Base-by-base conservation (phyloP, 1,139 yeast species). In the Debaryomycetaceae sp. region DNA sequence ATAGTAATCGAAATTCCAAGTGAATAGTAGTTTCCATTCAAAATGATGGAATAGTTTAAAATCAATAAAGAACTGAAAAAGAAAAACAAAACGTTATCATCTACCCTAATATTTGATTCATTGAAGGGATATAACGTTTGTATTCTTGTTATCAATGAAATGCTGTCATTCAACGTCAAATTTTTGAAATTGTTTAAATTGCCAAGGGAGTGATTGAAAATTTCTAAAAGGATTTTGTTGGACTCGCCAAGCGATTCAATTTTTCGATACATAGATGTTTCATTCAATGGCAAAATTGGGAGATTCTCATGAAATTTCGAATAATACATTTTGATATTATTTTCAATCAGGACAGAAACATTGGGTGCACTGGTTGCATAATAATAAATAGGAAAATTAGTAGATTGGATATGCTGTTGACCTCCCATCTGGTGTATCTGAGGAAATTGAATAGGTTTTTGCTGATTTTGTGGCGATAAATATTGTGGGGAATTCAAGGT, bases 21-120 rank as follows among this genome's bases (percentile, higher is more conserved):
- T 1, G 82, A 71, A 52, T 77, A 80, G 33, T 70, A 70, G 44
- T 75, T 80, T 1, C 87, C 87, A 35, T 78, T 76, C 41, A 81
- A 61, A 3, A 81, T 61, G 14, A 81, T 67, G 2, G 79, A 61
- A 52, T 80, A 83, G 51, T 82, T 81, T 32, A 80, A 52, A 17
- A 81, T 47, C 1, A 77, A 64, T 43, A 82, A 65, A 0, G 81
- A 63, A 2, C 76, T 61, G 32, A 79, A 67, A 61, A 49, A 78
- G 41, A 53, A 67, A 37, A 56, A 51, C 58, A 70, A 49, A 53
- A 67, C 53, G 30, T 55, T 52, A 36, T 67, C 70, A 44, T 54
- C 58, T 11, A 61, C 47, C 9, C 50, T 50, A 6, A 56, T 42
- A 7, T 56, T 55, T 16, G 45, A 45, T 29, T 52, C 50, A 30